Evolutionary conservation across 2,329 filamentous ascomycete species (phyloP), one percentile per base, ranked within the genome.

Genomic region (Endoconidiophora laricicola): DNA sequence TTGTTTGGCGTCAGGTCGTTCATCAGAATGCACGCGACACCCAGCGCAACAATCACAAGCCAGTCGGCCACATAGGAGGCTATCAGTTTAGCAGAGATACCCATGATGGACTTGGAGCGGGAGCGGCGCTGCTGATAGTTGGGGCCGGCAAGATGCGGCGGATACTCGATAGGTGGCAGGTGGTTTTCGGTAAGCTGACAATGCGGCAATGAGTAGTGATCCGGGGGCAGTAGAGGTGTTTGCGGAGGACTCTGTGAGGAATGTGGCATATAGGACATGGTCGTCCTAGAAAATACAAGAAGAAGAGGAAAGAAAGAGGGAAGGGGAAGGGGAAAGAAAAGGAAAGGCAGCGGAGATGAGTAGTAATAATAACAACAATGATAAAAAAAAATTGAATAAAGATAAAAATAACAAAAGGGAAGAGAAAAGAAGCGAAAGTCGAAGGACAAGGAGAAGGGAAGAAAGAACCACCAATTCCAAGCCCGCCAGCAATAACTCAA

Each of bases 41-140:
- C 77, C 33, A 78, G 71, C 44, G 62, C 68, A 43, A 83, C 63
- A 54, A 84, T 74, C 44, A 83, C 65, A 18, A 84, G 62, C 84
- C 84, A 90, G 65, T 88, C 84, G 52, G 85, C 65, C 47, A 81
- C 63, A 60, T 88, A 88, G 20, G 81, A 83, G n/a, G 76, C 58
- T 44, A 83, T 54, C 40, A 69, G 58, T 22, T 61, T 57, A 14
- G 52, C 44, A 2, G 49, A 46, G n/a, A 51, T 16, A 12, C 52
- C 49, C 49, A 51, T 54, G 20, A 48, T 54, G 14, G 37, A 42
- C 18, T 38, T 20, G 10, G 37, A 14, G 5, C 18, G 6, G 22
- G 36, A 14, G 9, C 26, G 39, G 18, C 45, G 41, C 10, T 23
- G 24, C 4, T 38, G 33, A 26, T 33, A 48, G 14, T 18, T 37